Percentiles rank a stretch among this genome's conserved stretches.
Evolutionary conservation across 2,329 filamentous ascomycete genomes (phyloP).

Genomic region (Diplodia intermedia): DNA sequence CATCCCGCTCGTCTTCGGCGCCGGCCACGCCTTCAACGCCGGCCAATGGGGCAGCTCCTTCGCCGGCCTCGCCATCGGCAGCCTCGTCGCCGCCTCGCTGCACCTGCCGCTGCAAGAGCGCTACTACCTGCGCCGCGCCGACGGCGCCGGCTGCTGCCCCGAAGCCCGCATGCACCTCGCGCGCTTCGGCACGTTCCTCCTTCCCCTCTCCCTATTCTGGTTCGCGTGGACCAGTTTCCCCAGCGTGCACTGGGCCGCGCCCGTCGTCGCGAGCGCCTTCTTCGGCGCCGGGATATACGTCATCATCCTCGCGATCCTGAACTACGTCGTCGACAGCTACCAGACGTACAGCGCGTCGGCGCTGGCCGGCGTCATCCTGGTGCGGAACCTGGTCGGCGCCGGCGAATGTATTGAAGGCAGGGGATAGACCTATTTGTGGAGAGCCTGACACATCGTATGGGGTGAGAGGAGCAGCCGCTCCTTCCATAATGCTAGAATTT

Average conservation of each 20-base stretch:
- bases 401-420: too few relatives aligned
- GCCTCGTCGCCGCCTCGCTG: constrained; percentile 34
- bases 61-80: constrained; percentile 38
- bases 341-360: constrained; percentile 34
- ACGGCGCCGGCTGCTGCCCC: constrained; percentile 39
- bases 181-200: constrained; percentile 33
- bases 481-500: too few relatives aligned
- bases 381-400: constrained; percentile 37
- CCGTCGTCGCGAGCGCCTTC: constrained; percentile 35
- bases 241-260: constrained; percentile 35
- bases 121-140: constrained; percentile 37
- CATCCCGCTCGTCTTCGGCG: constrained; percentile 36
- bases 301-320: constrained; percentile 39
- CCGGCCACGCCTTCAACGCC: constrained; percentile 36
- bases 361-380: constrained; percentile 35
- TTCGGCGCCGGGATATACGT: constrained; percentile 38
- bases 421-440: too few relatives aligned
- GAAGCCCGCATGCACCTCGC: constrained; percentile 40
- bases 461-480: too few relatives aligned
- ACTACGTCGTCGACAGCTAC: constrained; percentile 37
- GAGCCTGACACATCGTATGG: too few relatives aligned
- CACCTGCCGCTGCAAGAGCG: constrained; percentile 36
- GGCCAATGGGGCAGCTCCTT: constrained; percentile 37
- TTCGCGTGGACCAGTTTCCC: constrained; percentile 37
- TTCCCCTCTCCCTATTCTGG: constrained; percentile 41